These are phyloP conservation scores for Solanum hybrid DNA, from an alignment of 305 asterid species.

Conservation along the genomic window DNA sequence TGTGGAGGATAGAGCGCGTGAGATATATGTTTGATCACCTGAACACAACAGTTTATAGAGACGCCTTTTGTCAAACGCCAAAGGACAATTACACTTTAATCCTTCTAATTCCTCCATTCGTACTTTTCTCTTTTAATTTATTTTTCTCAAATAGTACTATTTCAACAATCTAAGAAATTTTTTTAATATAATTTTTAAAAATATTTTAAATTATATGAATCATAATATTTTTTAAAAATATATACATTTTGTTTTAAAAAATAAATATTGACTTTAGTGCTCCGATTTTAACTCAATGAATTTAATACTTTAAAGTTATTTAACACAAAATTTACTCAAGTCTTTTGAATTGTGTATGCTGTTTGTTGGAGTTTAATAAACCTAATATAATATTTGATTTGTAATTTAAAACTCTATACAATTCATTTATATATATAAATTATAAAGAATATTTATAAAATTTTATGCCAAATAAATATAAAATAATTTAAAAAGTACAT, in stretches of 20 bases:
- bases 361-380: too few relatives aligned
- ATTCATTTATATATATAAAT: too few relatives aligned
- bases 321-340: background rate
- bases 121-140: background rate
- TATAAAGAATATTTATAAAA: too few relatives aligned
- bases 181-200: background rate
- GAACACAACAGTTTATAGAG: constrained; percentile 1
- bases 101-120: background rate
- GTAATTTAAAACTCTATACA: background rate
- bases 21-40: background rate
- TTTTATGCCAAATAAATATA: too few relatives aligned
- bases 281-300: background rate
- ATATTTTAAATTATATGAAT: background rate
- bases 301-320: background rate
- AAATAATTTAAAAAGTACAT: background rate
- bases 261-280: background rate
- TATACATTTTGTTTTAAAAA: background rate
- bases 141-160: background rate
- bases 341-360: background rate
- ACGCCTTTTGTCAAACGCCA: background rate
- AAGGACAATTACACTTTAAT: constrained; percentile 12
- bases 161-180: background rate
- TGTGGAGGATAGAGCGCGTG: background rate
- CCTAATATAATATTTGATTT: too few relatives aligned
- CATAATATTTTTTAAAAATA: too few relatives aligned